A percentile compares a stretch with the other conserved stretches of the same genome.
These are phyloP conservation scores for Leptomonas seymouri DNA, from an alignment of 208 protist genomes.

Conservation along the genomic window DNA sequence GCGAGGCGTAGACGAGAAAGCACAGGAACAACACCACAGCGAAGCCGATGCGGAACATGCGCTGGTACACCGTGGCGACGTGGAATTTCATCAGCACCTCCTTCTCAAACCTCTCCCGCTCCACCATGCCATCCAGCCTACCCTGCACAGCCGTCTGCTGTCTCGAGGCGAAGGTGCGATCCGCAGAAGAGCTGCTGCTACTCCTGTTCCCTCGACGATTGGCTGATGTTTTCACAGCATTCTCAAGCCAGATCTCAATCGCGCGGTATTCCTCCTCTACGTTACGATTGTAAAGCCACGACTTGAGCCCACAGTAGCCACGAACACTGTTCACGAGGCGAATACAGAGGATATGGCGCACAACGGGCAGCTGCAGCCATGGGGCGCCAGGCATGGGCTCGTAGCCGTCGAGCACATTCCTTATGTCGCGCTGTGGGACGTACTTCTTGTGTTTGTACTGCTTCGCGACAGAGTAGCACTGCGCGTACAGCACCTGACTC, in stretches of 20 bases:
- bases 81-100: conserved; percentile 79
- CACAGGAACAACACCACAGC: conserved; percentile 40
- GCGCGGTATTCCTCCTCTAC: conserved; percentile 73
- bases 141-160: conserved; percentile 7
- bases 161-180: background rate
- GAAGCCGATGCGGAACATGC: conserved; percentile 60
- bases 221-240: conserved; percentile 22
- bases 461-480: conserved; percentile 62
- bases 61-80: conserved; percentile 85
- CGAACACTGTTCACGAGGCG: conserved; percentile 72
- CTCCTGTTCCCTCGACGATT: background rate
- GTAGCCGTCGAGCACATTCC: conserved; percentile 63
- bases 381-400: conserved; percentile 52
- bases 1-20: conserved; percentile 44
- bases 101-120: conserved; percentile 73
- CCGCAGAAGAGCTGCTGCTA: background rate
- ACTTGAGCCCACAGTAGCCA: conserved; percentile 38
- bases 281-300: conserved; percentile 79
- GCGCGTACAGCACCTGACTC: conserved; percentile 79
- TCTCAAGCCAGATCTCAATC: conserved; percentile 63
- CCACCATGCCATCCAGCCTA: conserved; percentile 46
- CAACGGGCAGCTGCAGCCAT: conserved; percentile 78
- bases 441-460: conserved; percentile 81
- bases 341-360: conserved; percentile 77
- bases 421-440: conserved; percentile 68